These are phyloP conservation scores for Aspergillus sojae DNA, from an alignment of 2,329 filamentous ascomycete genomes.

Conservation along the genomic window DNA sequence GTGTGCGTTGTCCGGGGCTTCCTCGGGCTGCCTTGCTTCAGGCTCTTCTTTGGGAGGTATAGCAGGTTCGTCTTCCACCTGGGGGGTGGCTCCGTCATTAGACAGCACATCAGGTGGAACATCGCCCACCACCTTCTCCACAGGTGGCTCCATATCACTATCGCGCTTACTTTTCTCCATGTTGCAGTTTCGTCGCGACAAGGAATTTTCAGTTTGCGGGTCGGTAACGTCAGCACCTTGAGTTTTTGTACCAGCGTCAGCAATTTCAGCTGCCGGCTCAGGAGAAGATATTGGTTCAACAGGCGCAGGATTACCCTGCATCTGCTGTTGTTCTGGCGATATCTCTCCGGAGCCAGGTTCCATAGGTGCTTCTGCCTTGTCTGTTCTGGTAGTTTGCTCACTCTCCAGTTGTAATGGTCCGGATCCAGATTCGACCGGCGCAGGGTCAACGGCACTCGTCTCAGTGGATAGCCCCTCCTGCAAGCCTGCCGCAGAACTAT, in stretches of 20 bases:
- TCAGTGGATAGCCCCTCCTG: background rate
- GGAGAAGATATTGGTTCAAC: background rate
- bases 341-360: background rate
- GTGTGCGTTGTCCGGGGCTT: background rate
- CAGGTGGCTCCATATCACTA: constrained; percentile 6
- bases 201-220: constrained; percentile 11
- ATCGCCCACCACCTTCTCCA: constrained; percentile 10
- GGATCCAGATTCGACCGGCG: background rate
- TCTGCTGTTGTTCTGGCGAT: background rate
- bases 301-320: background rate
- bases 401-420: background rate
- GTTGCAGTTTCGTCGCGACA: constrained; percentile 22
- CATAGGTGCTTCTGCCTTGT: background rate
- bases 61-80: constrained; percentile 8
- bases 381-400: background rate
- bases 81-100: background rate
- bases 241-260: background rate
- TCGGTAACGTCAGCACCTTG: constrained; percentile 5
- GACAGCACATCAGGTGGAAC: constrained; percentile 6
- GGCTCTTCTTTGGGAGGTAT: constrained; percentile 20
- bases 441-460: background rate
- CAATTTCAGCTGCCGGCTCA: background rate
- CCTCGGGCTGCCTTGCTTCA: constrained; percentile 1
- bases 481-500: background rate
- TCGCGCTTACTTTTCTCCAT: constrained; percentile 28